Percentiles rank a stretch among this genome's conserved stretches.
phyloP scores from a whole-genome alignment of 2,329 filamentous ascomycete species.

The Pezicula carpinea region DNA sequence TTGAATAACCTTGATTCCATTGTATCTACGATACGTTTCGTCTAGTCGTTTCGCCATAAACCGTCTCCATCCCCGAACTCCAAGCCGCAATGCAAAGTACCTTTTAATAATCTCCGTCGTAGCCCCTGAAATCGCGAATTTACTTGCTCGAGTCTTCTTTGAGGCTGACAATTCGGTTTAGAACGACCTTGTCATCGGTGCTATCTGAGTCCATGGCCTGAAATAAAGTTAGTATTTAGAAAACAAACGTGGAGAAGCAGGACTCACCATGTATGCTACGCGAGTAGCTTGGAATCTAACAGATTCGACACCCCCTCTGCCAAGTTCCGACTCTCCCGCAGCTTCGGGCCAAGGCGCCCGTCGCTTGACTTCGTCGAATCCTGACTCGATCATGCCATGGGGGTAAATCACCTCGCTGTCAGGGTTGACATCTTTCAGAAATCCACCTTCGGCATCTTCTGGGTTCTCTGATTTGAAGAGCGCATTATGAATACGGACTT shows the following conservation, averaged over 20 bases:
- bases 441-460: slow-evolving; percentile 70
- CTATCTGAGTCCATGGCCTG: slow-evolving; percentile 72
- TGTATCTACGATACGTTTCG: too few species aligned
- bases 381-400: slow-evolving; percentile 75
- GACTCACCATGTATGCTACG: slow-evolving; percentile 60
- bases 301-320: slow-evolving; percentile 61
- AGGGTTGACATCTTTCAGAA: slow-evolving; percentile 78
- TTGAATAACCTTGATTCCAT: too few species aligned
- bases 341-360: slow-evolving; percentile 79
- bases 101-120: too few species aligned
- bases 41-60: too few species aligned
- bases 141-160: slow-evolving; percentile 80
- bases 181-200: slow-evolving; percentile 71
- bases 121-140: too few species aligned
- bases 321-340: slow-evolving; percentile 58
- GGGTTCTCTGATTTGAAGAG: slow-evolving; percentile 88
- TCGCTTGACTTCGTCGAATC: slow-evolving; percentile 70
- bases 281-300: slow-evolving; percentile 90
- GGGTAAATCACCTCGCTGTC: slow-evolving; percentile 77
- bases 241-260: neutral
- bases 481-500: slow-evolving; percentile 73
- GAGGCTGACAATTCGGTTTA: slow-evolving; percentile 88
- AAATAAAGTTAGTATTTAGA: slow-evolving; percentile 4
- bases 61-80: too few species aligned
- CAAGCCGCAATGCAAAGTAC: too few species aligned